Evolutionary conservation across 192 early-diverging fungal species (phyloP).

Genomic region (Coemansia sp.): DNA sequence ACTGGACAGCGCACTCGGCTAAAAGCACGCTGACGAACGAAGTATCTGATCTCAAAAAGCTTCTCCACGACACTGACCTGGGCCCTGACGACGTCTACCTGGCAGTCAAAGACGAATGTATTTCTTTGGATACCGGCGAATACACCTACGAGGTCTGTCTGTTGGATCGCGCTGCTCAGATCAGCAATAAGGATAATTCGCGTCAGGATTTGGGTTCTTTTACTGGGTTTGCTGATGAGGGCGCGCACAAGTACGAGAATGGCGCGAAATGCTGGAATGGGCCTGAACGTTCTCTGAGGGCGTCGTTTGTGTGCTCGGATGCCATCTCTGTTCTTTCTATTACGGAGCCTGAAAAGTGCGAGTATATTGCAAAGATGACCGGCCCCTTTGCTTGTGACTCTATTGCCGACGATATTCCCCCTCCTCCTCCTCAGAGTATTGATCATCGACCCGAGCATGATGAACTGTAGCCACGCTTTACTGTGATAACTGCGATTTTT

Average conservation of each 20-base stretch:
- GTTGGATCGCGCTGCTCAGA: constrained; percentile 76
- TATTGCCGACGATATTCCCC: neutral
- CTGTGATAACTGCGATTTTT: no score
- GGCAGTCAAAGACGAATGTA: constrained; percentile 69
- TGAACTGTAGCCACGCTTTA: constrained; percentile 15
- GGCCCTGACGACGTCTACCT: constrained; percentile 73
- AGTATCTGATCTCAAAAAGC: constrained; percentile 55
- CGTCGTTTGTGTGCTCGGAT: constrained; percentile 74
- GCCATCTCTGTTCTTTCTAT: constrained; percentile 70
- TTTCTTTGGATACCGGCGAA: constrained; percentile 61
- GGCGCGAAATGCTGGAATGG: constrained; percentile 96
- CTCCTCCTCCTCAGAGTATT: neutral
- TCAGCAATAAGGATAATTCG: constrained; percentile 61
- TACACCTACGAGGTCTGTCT: constrained; percentile 81
- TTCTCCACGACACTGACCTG: constrained; percentile 65
- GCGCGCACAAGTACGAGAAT: constrained; percentile 64
- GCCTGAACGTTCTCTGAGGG: constrained; percentile 75
- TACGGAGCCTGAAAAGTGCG: constrained; percentile 91
- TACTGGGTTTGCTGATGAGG: constrained; percentile 39
- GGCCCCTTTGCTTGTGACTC: constrained; percentile 79
- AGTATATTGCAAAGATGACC: constrained; percentile 75
- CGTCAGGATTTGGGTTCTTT: constrained; percentile 65
- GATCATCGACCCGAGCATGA: neutral
- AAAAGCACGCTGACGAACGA: constrained; percentile 28
- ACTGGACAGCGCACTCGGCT: constrained; percentile 23